These are phyloP conservation scores for Nigrospora osmanthi DNA, from an alignment of 2,329 filamentous ascomycete species.

Conservation along the genomic window DNA sequence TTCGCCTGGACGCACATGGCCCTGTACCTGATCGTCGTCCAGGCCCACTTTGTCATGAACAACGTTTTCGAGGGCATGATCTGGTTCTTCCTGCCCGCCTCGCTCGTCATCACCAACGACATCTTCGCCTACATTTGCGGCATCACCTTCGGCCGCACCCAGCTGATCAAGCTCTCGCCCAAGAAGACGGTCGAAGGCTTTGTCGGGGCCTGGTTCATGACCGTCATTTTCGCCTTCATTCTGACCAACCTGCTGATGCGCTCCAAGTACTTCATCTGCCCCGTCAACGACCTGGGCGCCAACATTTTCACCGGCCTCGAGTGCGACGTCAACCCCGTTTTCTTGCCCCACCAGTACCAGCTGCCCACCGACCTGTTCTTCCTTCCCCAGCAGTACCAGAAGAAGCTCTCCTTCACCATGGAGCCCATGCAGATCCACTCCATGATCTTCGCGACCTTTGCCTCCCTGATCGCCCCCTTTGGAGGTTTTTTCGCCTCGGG, in stretches of 20 bases:
- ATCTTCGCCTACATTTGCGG: slow-evolving; percentile 98
- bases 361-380: slow-evolving; percentile 52
- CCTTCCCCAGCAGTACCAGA: slow-evolving; percentile 28
- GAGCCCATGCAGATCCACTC: slow-evolving; percentile 93
- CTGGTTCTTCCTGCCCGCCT: slow-evolving; percentile 96
- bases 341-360: slow-evolving; percentile 51
- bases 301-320: slow-evolving; percentile 87
- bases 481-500: slow-evolving; percentile 98
- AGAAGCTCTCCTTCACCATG: slow-evolving; percentile 55
- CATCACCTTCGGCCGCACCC: slow-evolving; percentile 92
- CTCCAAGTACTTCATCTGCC: slow-evolving; percentile 97
- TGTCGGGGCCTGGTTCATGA: slow-evolving; percentile 93
- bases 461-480: slow-evolving; percentile 93
- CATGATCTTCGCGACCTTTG: slow-evolving; percentile 83
- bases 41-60: slow-evolving; percentile 99
- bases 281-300: slow-evolving; percentile 90
- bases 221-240: slow-evolving; percentile 73
- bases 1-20: slow-evolving; percentile 99
- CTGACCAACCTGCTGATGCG: slow-evolving; percentile 80
- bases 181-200: slow-evolving; percentile 99
- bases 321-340: slow-evolving; percentile 87
- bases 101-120: slow-evolving; percentile 95
- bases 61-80: slow-evolving; percentile 99
- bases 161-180: slow-evolving; percentile 94
- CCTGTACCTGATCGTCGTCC: slow-evolving; percentile 92